A percentile compares a stretch with the other conserved stretches of the same genome.
phyloP scores from a whole-genome alignment of 2,329 filamentous ascomycete species.

The Rachicladosporium sp. region DNA sequence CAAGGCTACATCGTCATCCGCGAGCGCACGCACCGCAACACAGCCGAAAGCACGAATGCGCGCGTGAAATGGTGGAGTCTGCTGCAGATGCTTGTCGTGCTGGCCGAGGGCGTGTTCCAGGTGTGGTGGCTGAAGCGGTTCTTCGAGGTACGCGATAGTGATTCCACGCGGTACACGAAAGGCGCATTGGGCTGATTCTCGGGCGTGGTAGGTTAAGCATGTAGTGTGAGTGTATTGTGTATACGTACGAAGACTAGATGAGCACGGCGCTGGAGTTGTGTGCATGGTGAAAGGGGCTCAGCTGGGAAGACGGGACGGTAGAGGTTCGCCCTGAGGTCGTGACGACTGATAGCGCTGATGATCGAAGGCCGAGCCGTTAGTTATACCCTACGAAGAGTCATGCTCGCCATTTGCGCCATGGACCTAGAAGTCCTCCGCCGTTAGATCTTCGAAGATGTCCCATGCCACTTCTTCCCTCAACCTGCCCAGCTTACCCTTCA shows the following conservation, averaged over 20 bases:
- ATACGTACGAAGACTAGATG: no score
- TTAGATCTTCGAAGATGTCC: slow-evolving; percentile 20
- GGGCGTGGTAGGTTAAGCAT: slow-evolving; percentile 25
- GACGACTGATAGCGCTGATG: no score
- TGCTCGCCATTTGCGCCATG: no score
- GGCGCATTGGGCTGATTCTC: slow-evolving; percentile 18
- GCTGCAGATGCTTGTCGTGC: slow-evolving; percentile 80
- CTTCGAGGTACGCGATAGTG: slow-evolving; percentile 26
- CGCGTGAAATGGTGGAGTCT: slow-evolving; percentile 99
- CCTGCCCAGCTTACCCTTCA: slow-evolving; percentile 9
- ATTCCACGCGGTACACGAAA: slow-evolving; percentile 16
- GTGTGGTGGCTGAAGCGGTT: slow-evolving; percentile 99
- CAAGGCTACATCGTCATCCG: slow-evolving; percentile 93
- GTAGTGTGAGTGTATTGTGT: slow-evolving; percentile 20
- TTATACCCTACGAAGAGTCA: no score
- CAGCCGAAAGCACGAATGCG: slow-evolving; percentile 93
- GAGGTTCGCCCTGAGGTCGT: no score
- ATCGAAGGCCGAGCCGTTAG: no score
- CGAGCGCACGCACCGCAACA: slow-evolving; percentile 94
- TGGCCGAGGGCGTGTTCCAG: slow-evolving; percentile 91
- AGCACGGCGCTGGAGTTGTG: no score
- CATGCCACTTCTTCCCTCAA: slow-evolving; percentile 15
- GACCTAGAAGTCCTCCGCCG: slow-evolving; percentile 10
- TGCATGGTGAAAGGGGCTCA: no score
- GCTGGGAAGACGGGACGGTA: no score